Evolutionary conservation across 495 filamentous ascomycete genomes (phyloP), one percentile per base, ranked within the genome.

Genomic region (Aspergillus sclerotioniger): DNA sequence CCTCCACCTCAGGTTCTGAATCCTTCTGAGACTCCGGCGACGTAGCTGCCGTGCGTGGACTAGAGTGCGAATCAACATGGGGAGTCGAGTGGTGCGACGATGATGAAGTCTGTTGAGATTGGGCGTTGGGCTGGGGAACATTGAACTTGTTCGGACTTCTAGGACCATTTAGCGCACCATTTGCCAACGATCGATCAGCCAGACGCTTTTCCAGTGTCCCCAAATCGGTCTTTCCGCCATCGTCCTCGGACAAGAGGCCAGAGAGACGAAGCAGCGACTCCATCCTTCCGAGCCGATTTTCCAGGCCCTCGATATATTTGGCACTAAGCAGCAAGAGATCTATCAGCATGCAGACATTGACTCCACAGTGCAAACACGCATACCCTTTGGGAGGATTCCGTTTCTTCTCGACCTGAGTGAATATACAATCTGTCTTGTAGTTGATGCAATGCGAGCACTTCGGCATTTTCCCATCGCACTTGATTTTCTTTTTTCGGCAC

Each of bases 401-500:
- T 81, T 98, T 98, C 85, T 98, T 98, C 78, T 98, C 94, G 20
- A 97, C 92, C 65, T 96, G 91, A 6, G 94, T 98, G 67, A 96
- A 98, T 54, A 98, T 84, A 67, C 94, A 98, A 64, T 97, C 92
- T 8, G 91, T 96, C 80, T 96, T 97, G 80, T 98, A 97, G 72
- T 98, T 98, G 68, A 87, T 87, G 70, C 94, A 98, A 73, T 98
- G 95, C 15, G 91, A 91, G 73, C 94, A 98, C 56, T 90, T 85
- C 39, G 95, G 94, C 71, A 94, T 85, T 74, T 95, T 96, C 51
- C 94, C 94, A 68, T 98, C 95, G 73, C 94, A 98, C 75, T 98
- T 98, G 68, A 98, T 98, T 82, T 98, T 98, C 80, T 98, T 98
- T 77, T 96, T 97, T 61, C 94, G 85, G 68, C 94, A 98, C 93